Evolutionary conservation across 208 protist species (phyloP).

Genomic region (Angomonas desouzai): DNA sequence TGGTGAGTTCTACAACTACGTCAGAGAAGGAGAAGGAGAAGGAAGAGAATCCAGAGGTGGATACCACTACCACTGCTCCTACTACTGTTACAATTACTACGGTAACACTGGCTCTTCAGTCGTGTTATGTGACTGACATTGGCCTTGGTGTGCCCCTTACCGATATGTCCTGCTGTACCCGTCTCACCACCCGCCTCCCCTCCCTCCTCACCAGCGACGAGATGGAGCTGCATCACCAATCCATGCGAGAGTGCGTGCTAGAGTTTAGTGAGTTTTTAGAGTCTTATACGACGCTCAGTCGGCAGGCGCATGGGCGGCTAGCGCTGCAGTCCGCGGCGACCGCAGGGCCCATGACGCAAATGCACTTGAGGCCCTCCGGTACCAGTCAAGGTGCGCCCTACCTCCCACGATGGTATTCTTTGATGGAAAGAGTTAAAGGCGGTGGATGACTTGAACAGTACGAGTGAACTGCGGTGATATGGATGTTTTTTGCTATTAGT

Average conservation of each 20-base stretch:
- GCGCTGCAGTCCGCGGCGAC: slow-evolving; percentile 50
- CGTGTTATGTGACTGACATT: slow-evolving; percentile 41
- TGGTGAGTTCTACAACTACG: neutral
- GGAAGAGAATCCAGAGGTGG: neutral
- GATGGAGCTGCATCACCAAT: slow-evolving; percentile 52
- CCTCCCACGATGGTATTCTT: slow-evolving; percentile 55
- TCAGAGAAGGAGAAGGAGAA: neutral
- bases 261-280: slow-evolving; percentile 74
- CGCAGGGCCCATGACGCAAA: slow-evolving; percentile 52
- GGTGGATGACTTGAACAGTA: slow-evolving; percentile 61
- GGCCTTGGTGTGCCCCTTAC: slow-evolving; percentile 62
- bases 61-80: neutral
- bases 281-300: slow-evolving; percentile 61
- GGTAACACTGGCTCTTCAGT: slow-evolving; percentile 23
- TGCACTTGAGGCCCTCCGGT: slow-evolving; percentile 63
- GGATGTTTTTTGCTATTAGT: too few species aligned
- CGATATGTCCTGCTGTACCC: slow-evolving; percentile 41
- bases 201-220: slow-evolving; percentile 35
- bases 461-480: slow-evolving; percentile 59
- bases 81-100: too few species aligned
- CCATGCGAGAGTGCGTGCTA: slow-evolving; percentile 50
- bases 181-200: slow-evolving; percentile 37
- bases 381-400: slow-evolving; percentile 55
- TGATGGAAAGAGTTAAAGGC: slow-evolving; percentile 40
- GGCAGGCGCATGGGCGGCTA: slow-evolving; percentile 42